These are phyloP conservation scores for Pseudozyma sp. DNA, from an alignment of 1,284 basidiomycete species.

Conservation along the genomic window DNA sequence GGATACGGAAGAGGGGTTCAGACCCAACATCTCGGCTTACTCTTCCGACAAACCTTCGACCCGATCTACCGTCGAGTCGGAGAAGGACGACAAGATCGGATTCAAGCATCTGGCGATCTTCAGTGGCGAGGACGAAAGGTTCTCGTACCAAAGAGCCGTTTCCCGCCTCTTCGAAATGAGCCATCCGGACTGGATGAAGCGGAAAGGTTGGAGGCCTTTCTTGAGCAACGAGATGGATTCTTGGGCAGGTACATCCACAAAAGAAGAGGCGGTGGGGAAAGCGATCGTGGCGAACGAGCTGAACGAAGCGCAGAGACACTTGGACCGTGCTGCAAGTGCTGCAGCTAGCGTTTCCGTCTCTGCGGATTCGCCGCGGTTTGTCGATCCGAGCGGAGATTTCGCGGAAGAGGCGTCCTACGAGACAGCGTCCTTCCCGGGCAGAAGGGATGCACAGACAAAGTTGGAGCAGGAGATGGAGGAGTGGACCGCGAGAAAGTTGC, in stretches of 20 bases:
- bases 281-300: conserved; percentile 26
- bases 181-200: conserved; percentile 47
- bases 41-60: conserved; percentile 25
- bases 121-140: conserved; percentile 77
- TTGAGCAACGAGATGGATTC: conserved; percentile 40
- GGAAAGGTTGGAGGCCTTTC: conserved; percentile 56
- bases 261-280: conserved; percentile 9
- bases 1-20: conserved; percentile 73
- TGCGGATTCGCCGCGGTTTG: conserved; percentile 18
- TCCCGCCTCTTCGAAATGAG: conserved; percentile 77
- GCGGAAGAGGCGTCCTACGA: conserved; percentile 51
- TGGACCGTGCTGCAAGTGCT: conserved; percentile 16
- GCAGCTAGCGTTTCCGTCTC: conserved; percentile 8
- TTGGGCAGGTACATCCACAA: conserved; percentile 42
- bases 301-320: conserved; percentile 15
- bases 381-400: conserved; percentile 40
- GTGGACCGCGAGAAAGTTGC: conserved; percentile 4
- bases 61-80: not conserved
- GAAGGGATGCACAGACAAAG: conserved; percentile 21
- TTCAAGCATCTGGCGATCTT: conserved; percentile 75
- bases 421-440: conserved; percentile 32
- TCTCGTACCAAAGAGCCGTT: conserved; percentile 78
- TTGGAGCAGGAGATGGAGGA: conserved; percentile 25
- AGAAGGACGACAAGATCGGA: conserved; percentile 65
- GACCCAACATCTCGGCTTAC: conserved; percentile 77